A percentile compares a stretch with the other conserved stretches of the same genome.
phyloP scores from a whole-genome alignment of 768 basidiomycete species.

The Obba rivulosa region DNA sequence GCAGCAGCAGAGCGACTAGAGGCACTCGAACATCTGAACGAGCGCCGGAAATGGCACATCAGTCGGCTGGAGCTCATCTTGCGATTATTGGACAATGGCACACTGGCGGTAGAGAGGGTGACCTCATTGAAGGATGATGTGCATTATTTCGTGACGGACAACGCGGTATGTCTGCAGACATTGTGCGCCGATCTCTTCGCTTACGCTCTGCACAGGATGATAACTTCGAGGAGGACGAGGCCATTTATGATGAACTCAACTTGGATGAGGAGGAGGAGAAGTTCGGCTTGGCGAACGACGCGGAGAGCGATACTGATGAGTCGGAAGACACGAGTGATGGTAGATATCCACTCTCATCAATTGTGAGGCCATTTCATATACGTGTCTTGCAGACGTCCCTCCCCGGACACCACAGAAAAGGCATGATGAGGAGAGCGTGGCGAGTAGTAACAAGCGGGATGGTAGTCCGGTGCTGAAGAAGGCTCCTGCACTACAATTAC shows the following conservation, averaged over 20 bases:
- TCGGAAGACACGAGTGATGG: constrained; percentile 75
- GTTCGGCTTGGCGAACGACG: constrained; percentile 70
- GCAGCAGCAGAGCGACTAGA: constrained; percentile 67
- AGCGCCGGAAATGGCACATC: constrained; percentile 94
- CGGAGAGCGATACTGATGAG: constrained; percentile 75
- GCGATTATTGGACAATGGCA: constrained; percentile 90
- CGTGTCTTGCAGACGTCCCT: constrained; percentile 44
- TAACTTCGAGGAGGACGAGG: constrained; percentile 95
- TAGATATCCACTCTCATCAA: constrained; percentile 22
- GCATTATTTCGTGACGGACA: constrained; percentile 91
- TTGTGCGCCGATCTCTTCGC: not conserved
- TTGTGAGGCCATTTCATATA: not conserved
- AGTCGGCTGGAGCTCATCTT: constrained; percentile 88
- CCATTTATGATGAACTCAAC: constrained; percentile 95
- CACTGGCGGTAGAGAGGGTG: constrained; percentile 77
- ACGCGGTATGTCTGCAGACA: constrained; percentile 61
- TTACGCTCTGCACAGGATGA: constrained; percentile 69
- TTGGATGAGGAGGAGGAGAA: constrained; percentile 96
- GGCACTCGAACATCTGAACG: constrained; percentile 85
- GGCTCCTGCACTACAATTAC: constrained; percentile 54
- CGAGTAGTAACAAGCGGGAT: constrained; percentile 72
- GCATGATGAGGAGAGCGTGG: constrained; percentile 70
- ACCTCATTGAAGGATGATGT: constrained; percentile 88
- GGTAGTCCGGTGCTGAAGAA: constrained; percentile 82
- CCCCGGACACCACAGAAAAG: constrained; percentile 67